Base-by-base conservation (phyloP, 2,329 filamentous ascomycete species). In the Beauveria rudraprayagi region DNA sequence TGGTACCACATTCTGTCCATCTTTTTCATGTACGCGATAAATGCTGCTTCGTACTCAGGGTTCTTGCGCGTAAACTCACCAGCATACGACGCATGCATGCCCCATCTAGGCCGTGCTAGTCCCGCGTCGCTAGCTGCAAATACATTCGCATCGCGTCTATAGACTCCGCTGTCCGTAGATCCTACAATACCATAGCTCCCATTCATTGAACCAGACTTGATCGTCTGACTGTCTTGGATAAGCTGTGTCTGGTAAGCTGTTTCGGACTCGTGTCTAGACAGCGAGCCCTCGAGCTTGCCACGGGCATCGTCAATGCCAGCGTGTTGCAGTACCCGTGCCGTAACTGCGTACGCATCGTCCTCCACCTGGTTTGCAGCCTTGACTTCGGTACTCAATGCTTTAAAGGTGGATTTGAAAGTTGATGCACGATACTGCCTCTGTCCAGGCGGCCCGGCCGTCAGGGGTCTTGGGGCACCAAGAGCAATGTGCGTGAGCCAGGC, bases 391-490 rank as follows among this genome's bases (percentile, higher is more conserved):
- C 71, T 70, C 37, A 73, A 67, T 37, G 71, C 67, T 60, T 71
- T 75, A 61, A 74, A 68, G 1, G 72, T 70, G 9, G 70, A 68
- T 30, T 80, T 77, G 40, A 78, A 72, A 2, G 74, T 74, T 26
- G 75, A 73, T n/a, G 78, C 72, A 22, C 73, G 77, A 65, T 77
- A 77, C 61, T 80, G 78, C 47, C 81, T 77, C 62, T 80, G 78
- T 22, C 81, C 81, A 14, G 81, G 81, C 47, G 81, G 81, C 1
- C 81, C 81, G 30, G 81, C 81, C 22, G 78, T 83, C 64, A 83
- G 67, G 10, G 81, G 81, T 24, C 70, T 74, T n/a, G 80, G 81
- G 19, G 74, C 75, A 6, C 79, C 79, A 1, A 73, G 70, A 0
- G 71, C 72, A 28, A 67, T 70, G 3, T 72, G 66, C 19, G 73